These are phyloP conservation scores for Boletus reticuloceps DNA, from an alignment of 768 basidiomycete species.

Conservation along the genomic window DNA sequence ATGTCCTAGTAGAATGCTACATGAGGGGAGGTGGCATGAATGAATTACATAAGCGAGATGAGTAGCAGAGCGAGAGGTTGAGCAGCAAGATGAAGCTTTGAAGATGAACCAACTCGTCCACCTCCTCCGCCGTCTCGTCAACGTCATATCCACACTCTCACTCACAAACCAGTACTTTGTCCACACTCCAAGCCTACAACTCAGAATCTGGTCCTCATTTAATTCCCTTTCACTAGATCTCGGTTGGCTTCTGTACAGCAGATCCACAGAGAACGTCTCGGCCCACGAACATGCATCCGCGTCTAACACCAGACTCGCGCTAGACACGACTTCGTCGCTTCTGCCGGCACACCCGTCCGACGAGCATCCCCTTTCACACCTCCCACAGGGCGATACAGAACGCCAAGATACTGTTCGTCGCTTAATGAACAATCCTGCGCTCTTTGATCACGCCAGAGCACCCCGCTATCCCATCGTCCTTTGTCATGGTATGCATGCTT, in stretches of 20 bases:
- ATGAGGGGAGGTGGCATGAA: too few relatives aligned
- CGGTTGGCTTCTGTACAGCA: neutral
- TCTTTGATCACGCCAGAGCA: constrained; percentile 73
- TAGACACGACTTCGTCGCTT: neutral
- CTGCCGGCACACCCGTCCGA: constrained; percentile 11
- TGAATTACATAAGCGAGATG: constrained; percentile 9
- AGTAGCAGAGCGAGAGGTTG: neutral
- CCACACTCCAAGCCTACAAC: neutral
- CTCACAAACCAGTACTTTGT: constrained; percentile 51
- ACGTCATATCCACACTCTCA: constrained; percentile 66
- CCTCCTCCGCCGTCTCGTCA: constrained; percentile 63
- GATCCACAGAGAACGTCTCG: neutral
- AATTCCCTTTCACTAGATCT: neutral
- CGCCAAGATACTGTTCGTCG: constrained; percentile 49
- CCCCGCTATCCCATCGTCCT: constrained; percentile 91
- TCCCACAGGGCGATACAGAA: neutral
- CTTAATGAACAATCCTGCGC: constrained; percentile 70
- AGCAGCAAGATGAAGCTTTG: neutral
- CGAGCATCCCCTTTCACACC: neutral
- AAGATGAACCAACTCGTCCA: constrained; percentile 48
- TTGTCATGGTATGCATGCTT: constrained; percentile 72
- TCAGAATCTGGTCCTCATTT: constrained; percentile 6
- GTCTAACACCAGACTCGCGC: neutral
- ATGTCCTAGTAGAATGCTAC: too few relatives aligned
- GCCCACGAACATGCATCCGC: neutral